Base-by-base conservation (phyloP, 2,329 filamentous ascomycete species). In the Pseudogymnoascus sp. region DNA sequence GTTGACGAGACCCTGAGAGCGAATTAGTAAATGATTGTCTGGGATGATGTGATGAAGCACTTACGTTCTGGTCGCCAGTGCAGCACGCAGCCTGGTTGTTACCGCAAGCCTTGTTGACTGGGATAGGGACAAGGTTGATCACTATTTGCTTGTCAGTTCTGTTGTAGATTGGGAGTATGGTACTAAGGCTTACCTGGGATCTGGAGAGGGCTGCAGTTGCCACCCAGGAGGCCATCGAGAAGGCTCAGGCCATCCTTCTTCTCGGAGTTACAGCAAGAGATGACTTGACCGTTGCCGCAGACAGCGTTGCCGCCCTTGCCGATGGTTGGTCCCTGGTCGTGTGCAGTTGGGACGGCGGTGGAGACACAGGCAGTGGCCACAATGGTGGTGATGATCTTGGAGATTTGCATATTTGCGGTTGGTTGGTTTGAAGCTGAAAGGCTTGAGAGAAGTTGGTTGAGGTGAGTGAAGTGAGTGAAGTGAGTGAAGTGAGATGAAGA, bases 381-480 rank as follows among this genome's bases (percentile, higher is more conserved):
- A n/a, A 53, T 8, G 26, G 47, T 53, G 47, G 47, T 53, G 47
- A 53, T 53, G 47, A 53, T 53, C 47, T 53, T 53, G 47, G 47
- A 31, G 47, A 53, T 53, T 53, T 53, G 47, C 47, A 53, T 53
- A 53, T 53, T 53, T 53, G 47, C 47, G 47, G 47, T 53, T 53
- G 24, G 47, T 53, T 44, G 14, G 47, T 53, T 31, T 31, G 47
- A 53, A 53, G 47, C 47, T 53, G 47, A 19, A 31, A 53, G 47
- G 47, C 47, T 53, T 53, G n/a, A 53, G 26, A 14, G 14, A n/a
- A 53, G 47, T 31, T 53, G 47, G 29, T 33, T 53, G 47, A 53
- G 29, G n/a, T n/a, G n/a, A n/a, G n/a, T n/a, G n/a, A n/a, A n/a
- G 47, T 53, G 47, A 53, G 26, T 53, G 47, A 53, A 53, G 47